A percentile compares a stretch with the other conserved stretches of the same genome.
Evolutionary conservation across 1,284 basidiomycete species (phyloP).

Genomic region (Caloboletus inedulis): DNA sequence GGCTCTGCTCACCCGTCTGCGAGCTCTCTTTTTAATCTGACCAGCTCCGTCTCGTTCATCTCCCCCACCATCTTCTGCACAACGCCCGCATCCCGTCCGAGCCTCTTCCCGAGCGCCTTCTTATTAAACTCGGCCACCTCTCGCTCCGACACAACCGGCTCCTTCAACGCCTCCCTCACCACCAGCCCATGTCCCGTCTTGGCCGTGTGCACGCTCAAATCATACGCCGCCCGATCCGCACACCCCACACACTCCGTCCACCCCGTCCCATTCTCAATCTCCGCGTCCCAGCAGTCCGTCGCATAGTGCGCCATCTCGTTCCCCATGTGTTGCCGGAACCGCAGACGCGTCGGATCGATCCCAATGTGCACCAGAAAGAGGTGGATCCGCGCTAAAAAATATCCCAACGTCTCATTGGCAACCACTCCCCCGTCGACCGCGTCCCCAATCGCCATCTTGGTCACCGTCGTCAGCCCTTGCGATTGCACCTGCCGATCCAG

Average conservation of each 20-base stretch:
- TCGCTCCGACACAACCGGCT: constrained; percentile 73
- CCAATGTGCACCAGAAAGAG: constrained; percentile 92
- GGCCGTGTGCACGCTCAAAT: constrained; percentile 62
- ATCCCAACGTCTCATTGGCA: constrained; percentile 96
- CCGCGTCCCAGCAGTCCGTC: constrained; percentile 98
- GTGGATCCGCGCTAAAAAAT: constrained; percentile 93
- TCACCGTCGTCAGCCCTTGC: constrained; percentile 68
- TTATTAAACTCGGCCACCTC: constrained; percentile 81
- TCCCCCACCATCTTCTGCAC: constrained; percentile 71
- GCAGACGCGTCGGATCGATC: constrained; percentile 79
- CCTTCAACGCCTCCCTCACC: constrained; percentile 82
- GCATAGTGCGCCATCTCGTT: constrained; percentile 99
- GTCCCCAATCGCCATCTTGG: constrained; percentile 78
- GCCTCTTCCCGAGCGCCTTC: constrained; percentile 87
- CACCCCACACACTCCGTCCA: constrained; percentile 99
- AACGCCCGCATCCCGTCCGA: constrained; percentile 78
- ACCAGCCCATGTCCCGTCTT: constrained; percentile 73
- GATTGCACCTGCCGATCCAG: constrained; percentile 84
- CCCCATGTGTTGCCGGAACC: constrained; percentile 96
- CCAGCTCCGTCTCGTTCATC: constrained; percentile 68
- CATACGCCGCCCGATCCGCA: constrained; percentile 97
- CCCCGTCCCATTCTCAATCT: constrained; percentile 92
- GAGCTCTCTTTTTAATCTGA: constrained; percentile 72
- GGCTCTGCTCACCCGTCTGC: constrained; percentile 58
- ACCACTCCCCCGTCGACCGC: constrained; percentile 86